Conservation (phyloP, 257 asterid species). For the Fraxinus anomala region DNA sequence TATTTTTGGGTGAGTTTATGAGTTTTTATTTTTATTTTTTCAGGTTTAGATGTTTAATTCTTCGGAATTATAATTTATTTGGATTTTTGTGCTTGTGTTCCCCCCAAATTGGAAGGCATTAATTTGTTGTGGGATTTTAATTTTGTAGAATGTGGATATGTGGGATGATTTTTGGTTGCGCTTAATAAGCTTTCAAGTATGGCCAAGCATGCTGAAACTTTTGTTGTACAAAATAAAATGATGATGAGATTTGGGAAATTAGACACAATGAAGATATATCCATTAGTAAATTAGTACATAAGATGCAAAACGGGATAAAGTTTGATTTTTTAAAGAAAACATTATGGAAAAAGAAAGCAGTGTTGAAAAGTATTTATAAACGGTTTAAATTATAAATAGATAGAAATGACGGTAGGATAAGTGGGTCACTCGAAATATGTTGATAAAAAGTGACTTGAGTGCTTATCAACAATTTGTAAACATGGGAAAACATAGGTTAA, state of each 20-base stretch:
- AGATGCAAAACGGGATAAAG: background rate
- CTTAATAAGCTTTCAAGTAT: background rate
- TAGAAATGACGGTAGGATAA: no score
- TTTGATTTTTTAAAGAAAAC: background rate
- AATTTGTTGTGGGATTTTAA: constrained; percentile 11
- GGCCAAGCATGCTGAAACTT: background rate
- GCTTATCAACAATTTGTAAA: no score
- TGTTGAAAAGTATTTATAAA: no score
- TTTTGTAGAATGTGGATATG: background rate
- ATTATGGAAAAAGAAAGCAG: background rate
- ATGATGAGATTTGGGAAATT: background rate
- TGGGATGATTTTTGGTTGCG: background rate
- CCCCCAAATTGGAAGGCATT: background rate
- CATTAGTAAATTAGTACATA: background rate
- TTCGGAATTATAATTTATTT: background rate
- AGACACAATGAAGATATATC: background rate
- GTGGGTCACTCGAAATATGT: no score
- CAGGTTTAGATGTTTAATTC: background rate
- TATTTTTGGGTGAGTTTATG: background rate
- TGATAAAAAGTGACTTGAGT: no score
- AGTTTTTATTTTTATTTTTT: background rate
- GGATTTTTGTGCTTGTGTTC: background rate
- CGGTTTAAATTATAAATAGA: no score
- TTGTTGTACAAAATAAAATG: background rate
- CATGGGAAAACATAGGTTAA: background rate